Base-by-base conservation (phyloP, 1,284 basidiomycete genomes). In the Ceratobasidium sp. region DNA sequence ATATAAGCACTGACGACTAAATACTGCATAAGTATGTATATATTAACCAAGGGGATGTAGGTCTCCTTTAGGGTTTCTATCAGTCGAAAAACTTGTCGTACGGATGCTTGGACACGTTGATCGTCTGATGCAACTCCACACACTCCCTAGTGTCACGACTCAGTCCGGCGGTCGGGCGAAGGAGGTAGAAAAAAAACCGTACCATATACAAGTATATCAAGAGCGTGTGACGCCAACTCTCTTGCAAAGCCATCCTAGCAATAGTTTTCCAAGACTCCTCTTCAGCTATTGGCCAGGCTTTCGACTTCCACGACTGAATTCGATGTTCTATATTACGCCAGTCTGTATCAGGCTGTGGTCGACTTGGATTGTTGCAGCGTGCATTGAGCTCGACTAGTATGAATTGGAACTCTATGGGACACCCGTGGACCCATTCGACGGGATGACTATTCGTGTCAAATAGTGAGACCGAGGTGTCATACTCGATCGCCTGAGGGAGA, bases 341-440 rank as follows among this genome's bases (percentile, higher is more conserved):
- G 14, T 53, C 39, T n/a, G 26, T 46, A 3, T 45, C 21, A 6
- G 41, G 28, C 5, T 6, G 6, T 8, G 28, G 18, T 39, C 41
- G 36, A 14, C 41, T 28, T 9, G 26, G 28, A 18, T 30, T 21
- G 12, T 26, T 16, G 12, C 41, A 43, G 21, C 59, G 41, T 45
- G 59, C 28, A 61, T 61, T 61, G 43, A 61, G 43, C 21, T 61
- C 41, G 28, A 43, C 18, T 9, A 61, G 59, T 32, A 28, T 23
- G 28, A 61, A 43, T 4, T 61, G 59, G n/a, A 46, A 46, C 8
- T 46, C 59, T 2, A 32, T 46, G 3, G 59, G 59, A 30, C 61
- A 64, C 6, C 61, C 61, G 30, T 64, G 46, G 46, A 39, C 46
- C 61, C 61, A 64, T 23, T 64, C 61, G 45, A 64, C 21, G 41